Conservation (phyloP, 2,329 filamentous ascomycete species). For the Penicillium paneum region DNA sequence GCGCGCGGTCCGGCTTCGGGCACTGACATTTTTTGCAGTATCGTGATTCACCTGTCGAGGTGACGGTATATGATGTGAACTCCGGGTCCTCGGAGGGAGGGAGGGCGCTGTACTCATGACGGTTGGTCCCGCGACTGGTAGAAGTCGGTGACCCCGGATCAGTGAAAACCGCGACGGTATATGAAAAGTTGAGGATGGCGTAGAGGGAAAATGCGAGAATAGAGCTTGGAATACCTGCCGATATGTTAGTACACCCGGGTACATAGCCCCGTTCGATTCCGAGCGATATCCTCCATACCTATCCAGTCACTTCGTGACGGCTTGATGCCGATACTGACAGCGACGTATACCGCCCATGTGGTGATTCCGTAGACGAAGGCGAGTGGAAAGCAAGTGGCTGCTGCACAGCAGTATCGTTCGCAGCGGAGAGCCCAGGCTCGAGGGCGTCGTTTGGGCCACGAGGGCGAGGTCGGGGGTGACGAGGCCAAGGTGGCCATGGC, state of each 20-base stretch:
- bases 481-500: slow-evolving; percentile 40
- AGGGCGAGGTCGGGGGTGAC: slow-evolving; percentile 40
- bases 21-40: slow-evolving; percentile 98
- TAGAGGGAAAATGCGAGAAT: slow-evolving; percentile 69
- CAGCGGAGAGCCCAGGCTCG: slow-evolving; percentile 49
- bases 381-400: slow-evolving; percentile 80
- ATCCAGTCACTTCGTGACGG: slow-evolving; percentile 50
- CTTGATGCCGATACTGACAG: slow-evolving; percentile 66
- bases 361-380: slow-evolving; percentile 83
- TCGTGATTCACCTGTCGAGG: slow-evolving; percentile 77
- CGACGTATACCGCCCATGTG: slow-evolving; percentile 91
- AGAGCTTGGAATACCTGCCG: slow-evolving; percentile 50
- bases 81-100: slow-evolving; percentile 66
- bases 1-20: slow-evolving; percentile 89
- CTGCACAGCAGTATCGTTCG: slow-evolving; percentile 80
- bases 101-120: slow-evolving; percentile 67
- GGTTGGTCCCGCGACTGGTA: slow-evolving; percentile 25
- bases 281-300: slow-evolving; percentile 27
- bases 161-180: slow-evolving; percentile 91
- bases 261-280: background rate
- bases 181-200: slow-evolving; percentile 77
- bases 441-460: slow-evolving; percentile 41
- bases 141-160: slow-evolving; percentile 68
- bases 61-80: slow-evolving; percentile 82
- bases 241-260: background rate